Base-by-base conservation (phyloP, 108 stramenopile genomes). In the Conticribra guillardii region DNA sequence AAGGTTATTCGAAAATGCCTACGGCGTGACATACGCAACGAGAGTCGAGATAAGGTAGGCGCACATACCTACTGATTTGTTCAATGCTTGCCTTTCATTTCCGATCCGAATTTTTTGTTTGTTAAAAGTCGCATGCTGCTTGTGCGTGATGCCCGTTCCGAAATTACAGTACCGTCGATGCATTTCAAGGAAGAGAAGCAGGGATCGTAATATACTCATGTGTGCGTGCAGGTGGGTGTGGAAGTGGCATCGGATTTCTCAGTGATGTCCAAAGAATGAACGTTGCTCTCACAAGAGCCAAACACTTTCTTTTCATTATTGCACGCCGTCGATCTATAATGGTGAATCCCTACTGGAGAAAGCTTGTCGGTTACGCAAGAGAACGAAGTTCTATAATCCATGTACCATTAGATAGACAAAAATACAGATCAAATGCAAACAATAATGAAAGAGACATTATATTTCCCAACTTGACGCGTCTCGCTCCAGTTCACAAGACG, bases 261-360 rank as follows among this genome's bases (percentile, higher is more conserved):
- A 71, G 63, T 48, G 94, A 96, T 64, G 90, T 85, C 2, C 87
- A 95, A 37, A 85, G 96, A 9, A 87, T 97, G 76, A 96, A 96
- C 76, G 96, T 97, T 46, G 94, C 92, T 24, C 72, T 97, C 31
- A 97, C 96, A 2, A 58, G 85, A 67, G 82, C 82, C 14, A 76
- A 80, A 57, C 17, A 70, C 46, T 74, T 77, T 69, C 67, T 85
- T 16, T 79, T 82, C 31, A 54, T 85, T 17, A 73, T 84, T 41
- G 76, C 80, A 14, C 48, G 80, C 5, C 53, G 71, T 11, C 64
- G 60, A 7, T 72, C 76, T 2, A 77, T 81, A 14, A 67, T 77
- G 64, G 71, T 77, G 31, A 81, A 81, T 56, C 76, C 63, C 17
- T 81, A 77, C 50, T 81, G 80, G 80, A 54, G 71, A 37, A 60